Evolutionary conservation across 345 rosid genomes (phyloP).

Genomic region (Clarkia xantiana): DNA sequence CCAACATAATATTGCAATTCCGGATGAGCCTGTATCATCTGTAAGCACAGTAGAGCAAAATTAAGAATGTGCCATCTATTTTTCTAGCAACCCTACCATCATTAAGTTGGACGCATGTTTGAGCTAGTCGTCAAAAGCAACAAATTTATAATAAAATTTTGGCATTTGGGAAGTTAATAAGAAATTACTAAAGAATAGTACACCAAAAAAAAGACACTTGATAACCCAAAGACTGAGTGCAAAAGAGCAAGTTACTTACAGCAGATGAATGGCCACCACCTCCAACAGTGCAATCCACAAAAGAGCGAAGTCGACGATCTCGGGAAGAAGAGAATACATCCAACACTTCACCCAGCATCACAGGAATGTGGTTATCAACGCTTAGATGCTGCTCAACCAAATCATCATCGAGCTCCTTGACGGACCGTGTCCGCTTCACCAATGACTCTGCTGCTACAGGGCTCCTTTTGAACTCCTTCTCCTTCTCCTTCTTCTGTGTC

Average conservation of each 20-base stretch:
- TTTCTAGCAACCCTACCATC: background rate
- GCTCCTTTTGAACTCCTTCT: constrained; percentile 2
- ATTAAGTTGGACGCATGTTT: too few relatives aligned
- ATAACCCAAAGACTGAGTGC: background rate
- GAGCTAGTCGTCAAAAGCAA: too few relatives aligned
- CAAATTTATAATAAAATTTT: too few relatives aligned
- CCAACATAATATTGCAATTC: constrained; percentile 55
- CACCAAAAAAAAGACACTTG: background rate
- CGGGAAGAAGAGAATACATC: constrained; percentile 48
- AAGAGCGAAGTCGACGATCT: constrained; percentile 28
- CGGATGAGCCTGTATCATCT: constrained; percentile 63
- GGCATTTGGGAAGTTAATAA: background rate
- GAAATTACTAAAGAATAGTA: background rate
- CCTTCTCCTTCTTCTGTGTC: background rate
- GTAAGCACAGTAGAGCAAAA: constrained; percentile 4
- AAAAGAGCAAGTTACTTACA: constrained; percentile 21
- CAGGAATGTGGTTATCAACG: constrained; percentile 43
- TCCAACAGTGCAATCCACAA: constrained; percentile 85
- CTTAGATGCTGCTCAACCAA: constrained; percentile 10
- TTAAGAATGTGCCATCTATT: background rate
- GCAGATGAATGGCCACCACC: constrained; percentile 89
- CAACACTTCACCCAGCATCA: constrained; percentile 69
- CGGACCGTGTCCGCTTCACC: constrained; percentile 74
- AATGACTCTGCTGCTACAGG: constrained; percentile 21
- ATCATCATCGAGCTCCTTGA: constrained; percentile 25